Evolutionary conservation across 345 rosid species (phyloP).

Genomic region (Erysimum cheiranthoides): DNA sequence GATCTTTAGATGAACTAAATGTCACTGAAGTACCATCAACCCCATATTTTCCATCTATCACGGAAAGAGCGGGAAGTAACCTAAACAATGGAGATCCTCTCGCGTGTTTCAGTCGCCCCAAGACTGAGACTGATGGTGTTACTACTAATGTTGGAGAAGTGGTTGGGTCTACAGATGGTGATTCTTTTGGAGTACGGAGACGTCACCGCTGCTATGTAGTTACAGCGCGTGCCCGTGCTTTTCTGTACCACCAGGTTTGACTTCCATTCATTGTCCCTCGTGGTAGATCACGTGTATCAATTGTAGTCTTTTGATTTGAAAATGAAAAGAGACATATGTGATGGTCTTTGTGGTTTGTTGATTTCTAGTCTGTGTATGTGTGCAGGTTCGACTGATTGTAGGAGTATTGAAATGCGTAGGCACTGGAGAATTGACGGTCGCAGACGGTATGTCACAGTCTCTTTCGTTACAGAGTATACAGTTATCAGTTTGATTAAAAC

Average conservation of each 20-base stretch:
- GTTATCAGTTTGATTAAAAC: slow-evolving; percentile 1
- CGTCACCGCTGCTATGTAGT: slow-evolving; percentile 69
- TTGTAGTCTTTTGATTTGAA: slow-evolving; percentile 1
- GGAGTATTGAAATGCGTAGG: slow-evolving; percentile 89
- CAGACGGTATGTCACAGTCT: slow-evolving; percentile 65
- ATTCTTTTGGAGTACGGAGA: slow-evolving; percentile 58
- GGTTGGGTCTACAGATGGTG: slow-evolving; percentile 40
- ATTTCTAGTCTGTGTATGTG: slow-evolving; percentile 24
- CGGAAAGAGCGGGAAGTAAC: slow-evolving; percentile 50
- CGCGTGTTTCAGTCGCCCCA: slow-evolving; percentile 41
- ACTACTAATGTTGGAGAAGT: slow-evolving; percentile 32
- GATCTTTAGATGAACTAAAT: slow-evolving; percentile 75
- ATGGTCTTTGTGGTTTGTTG: slow-evolving; percentile 18
- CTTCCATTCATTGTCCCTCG: background rate
- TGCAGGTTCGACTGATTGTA: slow-evolving; percentile 88
- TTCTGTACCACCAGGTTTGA: slow-evolving; percentile 92
- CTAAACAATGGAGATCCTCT: slow-evolving; percentile 39
- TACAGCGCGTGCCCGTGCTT: slow-evolving; percentile 76
- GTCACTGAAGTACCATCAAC: slow-evolving; percentile 70
- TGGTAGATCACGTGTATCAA: background rate
- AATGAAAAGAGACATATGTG: background rate
- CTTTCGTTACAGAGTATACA: background rate
- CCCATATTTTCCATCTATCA: slow-evolving; percentile 67
- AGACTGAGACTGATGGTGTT: slow-evolving; percentile 34
- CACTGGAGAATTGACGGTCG: slow-evolving; percentile 65